Percentiles rank a stretch among this genome's conserved stretches.
These are phyloP conservation scores for Chaetoceros muelleri DNA, from an alignment of 108 stramenopile genomes.

Conservation along the genomic window DNA sequence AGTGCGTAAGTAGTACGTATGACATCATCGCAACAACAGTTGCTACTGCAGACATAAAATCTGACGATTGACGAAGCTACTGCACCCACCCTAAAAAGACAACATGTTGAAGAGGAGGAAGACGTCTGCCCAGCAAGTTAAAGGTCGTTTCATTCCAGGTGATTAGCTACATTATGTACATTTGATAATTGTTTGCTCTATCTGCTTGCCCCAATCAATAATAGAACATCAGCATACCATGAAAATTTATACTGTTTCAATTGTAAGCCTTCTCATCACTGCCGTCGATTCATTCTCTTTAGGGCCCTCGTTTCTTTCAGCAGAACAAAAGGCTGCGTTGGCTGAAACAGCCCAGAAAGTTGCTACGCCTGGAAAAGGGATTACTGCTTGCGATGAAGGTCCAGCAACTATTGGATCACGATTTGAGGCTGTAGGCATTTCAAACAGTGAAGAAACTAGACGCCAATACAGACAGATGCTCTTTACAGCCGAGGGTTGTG, in stretches of 20 bases:
- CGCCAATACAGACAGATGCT: conserved; percentile 77
- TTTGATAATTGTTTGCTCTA: neutral
- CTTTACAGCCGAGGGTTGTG: conserved; percentile 54
- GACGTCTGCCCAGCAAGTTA: neutral
- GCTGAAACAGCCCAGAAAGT: conserved; percentile 26
- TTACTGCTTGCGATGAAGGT: conserved; percentile 82
- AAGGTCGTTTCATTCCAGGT: neutral
- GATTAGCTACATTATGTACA: neutral
- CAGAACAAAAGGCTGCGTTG: conserved; percentile 29
- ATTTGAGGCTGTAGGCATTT: conserved; percentile 62
- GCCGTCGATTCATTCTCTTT: conserved; percentile 16
- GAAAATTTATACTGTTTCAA: neutral
- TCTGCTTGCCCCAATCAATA: neutral
- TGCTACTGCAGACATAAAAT: too few species aligned
- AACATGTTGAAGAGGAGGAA: neutral
- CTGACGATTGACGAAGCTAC: too few species aligned
- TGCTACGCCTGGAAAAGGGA: conserved; percentile 37
- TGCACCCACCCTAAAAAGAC: conserved; percentile 2
- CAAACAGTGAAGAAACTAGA: conserved; percentile 80
- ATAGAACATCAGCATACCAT: too few species aligned
- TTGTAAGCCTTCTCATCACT: neutral
- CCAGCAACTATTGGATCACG: conserved; percentile 75
- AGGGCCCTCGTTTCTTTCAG: conserved; percentile 25
- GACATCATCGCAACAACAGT: too few species aligned
- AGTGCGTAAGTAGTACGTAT: too few species aligned